A percentile compares a stretch with the other conserved stretches of the same genome.
These are phyloP conservation scores for Pinus taeda DNA, from an alignment of 75 land plant species.

Conservation along the genomic window DNA sequence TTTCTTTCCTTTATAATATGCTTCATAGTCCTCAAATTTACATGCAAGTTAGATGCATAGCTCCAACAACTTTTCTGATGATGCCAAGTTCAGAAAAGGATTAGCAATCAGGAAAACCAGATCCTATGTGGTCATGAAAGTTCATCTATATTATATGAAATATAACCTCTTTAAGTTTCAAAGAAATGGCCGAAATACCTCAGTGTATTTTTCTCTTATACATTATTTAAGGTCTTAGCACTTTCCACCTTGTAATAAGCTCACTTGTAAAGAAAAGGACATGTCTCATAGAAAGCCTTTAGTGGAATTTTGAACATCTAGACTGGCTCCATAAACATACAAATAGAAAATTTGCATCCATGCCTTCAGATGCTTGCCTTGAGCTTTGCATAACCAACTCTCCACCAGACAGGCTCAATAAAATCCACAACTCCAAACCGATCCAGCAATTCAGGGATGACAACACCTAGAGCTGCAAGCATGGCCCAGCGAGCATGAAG, in stretches of 20 bases:
- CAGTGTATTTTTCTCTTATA: neutral
- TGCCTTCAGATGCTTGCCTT: constrained; percentile 38
- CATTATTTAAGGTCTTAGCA: neutral
- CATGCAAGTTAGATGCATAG: neutral
- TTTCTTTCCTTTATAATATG: too few relatives aligned
- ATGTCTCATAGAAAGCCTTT: neutral
- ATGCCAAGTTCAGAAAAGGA: neutral
- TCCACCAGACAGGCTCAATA: constrained; percentile 95
- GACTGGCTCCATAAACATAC: neutral
- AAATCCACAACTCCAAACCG: constrained; percentile 59
- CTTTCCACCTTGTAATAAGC: neutral
- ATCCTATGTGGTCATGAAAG: too few relatives aligned
- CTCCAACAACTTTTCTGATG: neutral
- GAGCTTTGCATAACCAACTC: constrained; percentile 97
- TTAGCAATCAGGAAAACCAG: neutral
- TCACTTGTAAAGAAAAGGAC: neutral
- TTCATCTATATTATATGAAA: neutral
- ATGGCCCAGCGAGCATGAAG: constrained; percentile 99
- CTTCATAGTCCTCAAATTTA: neutral
- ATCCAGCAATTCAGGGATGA: constrained; percentile 86
- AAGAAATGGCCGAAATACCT: neutral
- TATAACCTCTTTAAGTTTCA: neutral
- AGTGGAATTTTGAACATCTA: constrained; percentile 5
- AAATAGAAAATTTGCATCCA: constrained; percentile 12
- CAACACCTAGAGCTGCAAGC: constrained; percentile 91